phyloP scores from a whole-genome alignment of 2,329 filamentous ascomycete genomes.

The Hirsutella minnesotensis region DNA sequence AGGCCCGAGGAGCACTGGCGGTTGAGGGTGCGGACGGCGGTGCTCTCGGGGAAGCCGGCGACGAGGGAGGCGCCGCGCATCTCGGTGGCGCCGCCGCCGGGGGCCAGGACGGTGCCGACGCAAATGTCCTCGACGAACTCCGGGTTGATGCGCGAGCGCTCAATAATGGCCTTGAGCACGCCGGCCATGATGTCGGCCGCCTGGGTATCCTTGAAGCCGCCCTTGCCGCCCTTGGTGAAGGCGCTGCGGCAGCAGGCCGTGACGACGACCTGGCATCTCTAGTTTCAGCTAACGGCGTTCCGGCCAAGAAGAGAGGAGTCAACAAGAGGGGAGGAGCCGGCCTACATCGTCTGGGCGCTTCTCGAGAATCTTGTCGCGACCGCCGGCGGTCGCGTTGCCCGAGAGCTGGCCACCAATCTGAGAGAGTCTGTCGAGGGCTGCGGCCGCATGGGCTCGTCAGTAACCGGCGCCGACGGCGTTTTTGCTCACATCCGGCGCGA shows the following conservation, averaged over 20 bases:
- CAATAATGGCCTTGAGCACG: slow-evolving; percentile 68
- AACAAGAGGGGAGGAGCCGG: too few relatives aligned
- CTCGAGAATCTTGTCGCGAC: slow-evolving; percentile 46
- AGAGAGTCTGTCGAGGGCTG: slow-evolving; percentile 45
- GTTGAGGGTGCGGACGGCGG: slow-evolving; percentile 82
- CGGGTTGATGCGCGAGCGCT: slow-evolving; percentile 82
- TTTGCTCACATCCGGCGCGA: slow-evolving; percentile 9
- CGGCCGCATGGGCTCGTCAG: too few relatives aligned
- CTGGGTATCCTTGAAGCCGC: slow-evolving; percentile 88
- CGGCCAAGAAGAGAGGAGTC: too few relatives aligned
- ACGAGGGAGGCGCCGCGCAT: slow-evolving; percentile 87
- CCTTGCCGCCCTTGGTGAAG: slow-evolving; percentile 86
- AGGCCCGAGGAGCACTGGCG: slow-evolving; percentile 89
- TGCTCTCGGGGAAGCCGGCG: slow-evolving; percentile 77
- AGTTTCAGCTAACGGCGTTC: background rate
- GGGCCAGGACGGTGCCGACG: slow-evolving; percentile 82
- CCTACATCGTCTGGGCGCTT: slow-evolving; percentile 57
- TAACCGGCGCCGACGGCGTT: too few relatives aligned
- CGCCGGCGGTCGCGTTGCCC: slow-evolving; percentile 41
- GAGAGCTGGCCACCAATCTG: slow-evolving; percentile 54
- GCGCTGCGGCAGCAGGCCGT: slow-evolving; percentile 86
- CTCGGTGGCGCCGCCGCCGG: slow-evolving; percentile 90
- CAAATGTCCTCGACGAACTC: slow-evolving; percentile 81
- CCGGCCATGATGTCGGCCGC: slow-evolving; percentile 78
- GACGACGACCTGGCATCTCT: slow-evolving; percentile 60